Evolutionary conservation across 345 rosid genomes (phyloP).

Genomic region (Garcia nutans): DNA sequence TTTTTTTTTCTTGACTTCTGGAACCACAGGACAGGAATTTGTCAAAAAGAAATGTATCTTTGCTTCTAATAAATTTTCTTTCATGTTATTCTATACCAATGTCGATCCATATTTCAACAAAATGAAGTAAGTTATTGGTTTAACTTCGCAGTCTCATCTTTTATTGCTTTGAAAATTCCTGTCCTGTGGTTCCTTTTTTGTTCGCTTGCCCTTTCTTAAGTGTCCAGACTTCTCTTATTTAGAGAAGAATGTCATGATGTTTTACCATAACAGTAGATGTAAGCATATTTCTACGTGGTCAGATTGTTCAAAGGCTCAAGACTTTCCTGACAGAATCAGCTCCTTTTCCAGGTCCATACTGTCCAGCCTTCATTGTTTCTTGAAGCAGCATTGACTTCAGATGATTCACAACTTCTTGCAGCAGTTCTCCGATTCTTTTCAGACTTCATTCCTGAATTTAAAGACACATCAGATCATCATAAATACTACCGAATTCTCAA

Average conservation of each 20-base stretch:
- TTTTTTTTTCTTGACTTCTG: too few species aligned
- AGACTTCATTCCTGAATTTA: conserved; percentile 73
- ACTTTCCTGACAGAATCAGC: conserved; percentile 1
- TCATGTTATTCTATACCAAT: not conserved
- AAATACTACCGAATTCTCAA: conserved; percentile 55
- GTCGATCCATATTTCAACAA: not conserved
- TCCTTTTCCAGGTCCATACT: conserved; percentile 56
- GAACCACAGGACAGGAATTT: not conserved
- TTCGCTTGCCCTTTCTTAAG: not conserved
- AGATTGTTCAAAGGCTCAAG: not conserved
- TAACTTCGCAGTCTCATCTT: not conserved
- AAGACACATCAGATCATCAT: conserved; percentile 55
- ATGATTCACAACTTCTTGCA: conserved; percentile 74
- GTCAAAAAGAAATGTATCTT: too few species aligned
- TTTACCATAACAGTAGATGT: not conserved
- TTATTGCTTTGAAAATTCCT: not conserved
- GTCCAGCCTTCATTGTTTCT: conserved; percentile 71
- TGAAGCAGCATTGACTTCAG: conserved; percentile 76
- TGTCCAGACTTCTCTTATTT: not conserved
- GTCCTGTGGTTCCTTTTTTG: not conserved
- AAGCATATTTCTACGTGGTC: not conserved
- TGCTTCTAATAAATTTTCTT: not conserved
- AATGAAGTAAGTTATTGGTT: not conserved
- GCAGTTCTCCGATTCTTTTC: conserved; percentile 88
- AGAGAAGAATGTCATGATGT: not conserved